phyloP scores from a whole-genome alignment of 2,329 filamentous ascomycete species.

The Pseudocercospora fijiensis region DNA sequence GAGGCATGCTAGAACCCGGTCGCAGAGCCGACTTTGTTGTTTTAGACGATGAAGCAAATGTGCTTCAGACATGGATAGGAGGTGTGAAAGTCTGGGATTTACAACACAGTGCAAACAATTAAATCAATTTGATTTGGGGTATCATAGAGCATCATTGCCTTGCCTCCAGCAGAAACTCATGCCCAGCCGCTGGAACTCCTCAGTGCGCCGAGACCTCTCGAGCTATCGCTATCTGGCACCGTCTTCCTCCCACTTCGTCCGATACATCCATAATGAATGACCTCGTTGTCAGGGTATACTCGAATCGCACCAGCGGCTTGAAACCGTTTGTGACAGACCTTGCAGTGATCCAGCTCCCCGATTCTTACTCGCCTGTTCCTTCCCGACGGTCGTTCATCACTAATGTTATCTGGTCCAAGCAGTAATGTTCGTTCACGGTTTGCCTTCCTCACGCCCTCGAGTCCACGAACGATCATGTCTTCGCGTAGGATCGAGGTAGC shows the following conservation, averaged over 20 bases:
- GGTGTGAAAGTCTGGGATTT: slow-evolving; percentile 50
- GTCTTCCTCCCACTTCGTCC: slow-evolving; percentile 25
- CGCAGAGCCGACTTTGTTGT: slow-evolving; percentile 52
- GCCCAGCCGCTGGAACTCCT: slow-evolving; percentile 17
- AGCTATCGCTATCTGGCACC: slow-evolving; percentile 16
- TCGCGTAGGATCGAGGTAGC: slow-evolving; percentile 81
- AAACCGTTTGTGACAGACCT: slow-evolving; percentile 88
- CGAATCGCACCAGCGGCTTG: slow-evolving; percentile 81
- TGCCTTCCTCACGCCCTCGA: slow-evolving; percentile 78
- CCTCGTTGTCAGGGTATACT: slow-evolving; percentile 70
- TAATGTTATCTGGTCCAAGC: slow-evolving; percentile 67
- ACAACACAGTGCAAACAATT: not conserved
- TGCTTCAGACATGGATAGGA: slow-evolving; percentile 53
- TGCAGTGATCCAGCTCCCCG: slow-evolving; percentile 83
- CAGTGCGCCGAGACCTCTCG: slow-evolving; percentile 10
- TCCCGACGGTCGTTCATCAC: slow-evolving; percentile 55
- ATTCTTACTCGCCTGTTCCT: slow-evolving; percentile 72
- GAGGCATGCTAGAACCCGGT: slow-evolving; percentile 48
- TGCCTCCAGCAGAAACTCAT: slow-evolving; percentile 3
- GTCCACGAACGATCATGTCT: slow-evolving; percentile 70
- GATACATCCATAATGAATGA: slow-evolving; percentile 53
- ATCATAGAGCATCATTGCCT: not conserved
- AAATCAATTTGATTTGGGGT: not conserved
- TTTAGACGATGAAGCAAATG: slow-evolving; percentile 47
- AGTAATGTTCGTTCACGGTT: slow-evolving; percentile 70